phyloP scores from a whole-genome alignment of 192 early-diverging fungal genomes.

The Backusella macrospora region DNA sequence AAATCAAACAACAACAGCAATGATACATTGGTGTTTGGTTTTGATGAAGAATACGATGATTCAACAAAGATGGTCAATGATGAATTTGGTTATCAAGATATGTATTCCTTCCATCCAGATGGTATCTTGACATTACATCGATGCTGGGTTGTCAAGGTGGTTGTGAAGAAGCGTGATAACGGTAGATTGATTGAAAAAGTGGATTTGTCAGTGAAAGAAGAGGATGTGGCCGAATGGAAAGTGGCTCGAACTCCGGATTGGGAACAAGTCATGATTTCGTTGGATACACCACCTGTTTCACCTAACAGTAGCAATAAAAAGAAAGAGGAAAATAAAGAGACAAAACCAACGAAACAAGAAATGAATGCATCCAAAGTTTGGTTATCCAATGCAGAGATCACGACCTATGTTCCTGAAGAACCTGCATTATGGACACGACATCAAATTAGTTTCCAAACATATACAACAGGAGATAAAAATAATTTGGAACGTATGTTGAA shows the following conservation, averaged over 20 bases:
- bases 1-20: conserved; percentile 22
- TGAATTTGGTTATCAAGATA: conserved; percentile 49
- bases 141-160: conserved; percentile 50
- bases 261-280: conserved; percentile 44
- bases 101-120: conserved; percentile 58
- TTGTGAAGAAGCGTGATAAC: conserved; percentile 47
- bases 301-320: neutral
- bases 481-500: conserved; percentile 36
- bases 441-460: conserved; percentile 57
- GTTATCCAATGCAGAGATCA: conserved; percentile 57
- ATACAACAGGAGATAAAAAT: conserved; percentile 30
- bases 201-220: conserved; percentile 52
- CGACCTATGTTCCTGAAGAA: conserved; percentile 51
- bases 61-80: conserved; percentile 46
- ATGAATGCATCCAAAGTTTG: conserved; percentile 24
- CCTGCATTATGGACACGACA: conserved; percentile 50
- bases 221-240: conserved; percentile 63
- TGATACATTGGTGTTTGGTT: conserved; percentile 40
- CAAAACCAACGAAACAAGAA: conserved; percentile 7
- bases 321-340: neutral
- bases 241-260: conserved; percentile 50
- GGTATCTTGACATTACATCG: conserved; percentile 62
- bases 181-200: conserved; percentile 49
- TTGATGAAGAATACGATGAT: conserved; percentile 40
- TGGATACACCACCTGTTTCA: conserved; percentile 19